phyloP scores from a whole-genome alignment of 106 monocot genomes.

The Dendrobium chrysotoxum region DNA sequence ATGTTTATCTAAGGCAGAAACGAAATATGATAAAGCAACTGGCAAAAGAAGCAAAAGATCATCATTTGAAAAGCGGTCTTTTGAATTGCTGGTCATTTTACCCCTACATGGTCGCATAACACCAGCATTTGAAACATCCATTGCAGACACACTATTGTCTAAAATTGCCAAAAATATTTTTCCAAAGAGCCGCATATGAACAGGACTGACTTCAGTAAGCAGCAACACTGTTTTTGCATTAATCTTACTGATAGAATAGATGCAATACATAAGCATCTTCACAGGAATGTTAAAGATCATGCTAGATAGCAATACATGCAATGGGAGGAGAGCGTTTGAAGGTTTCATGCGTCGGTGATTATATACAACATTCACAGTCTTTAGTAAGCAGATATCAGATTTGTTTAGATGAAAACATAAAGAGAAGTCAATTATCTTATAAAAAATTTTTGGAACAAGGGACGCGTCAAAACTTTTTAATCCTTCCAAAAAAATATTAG shows the following conservation, averaged over 20 bases:
- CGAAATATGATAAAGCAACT: constrained; percentile 58
- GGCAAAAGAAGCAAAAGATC: constrained; percentile 68
- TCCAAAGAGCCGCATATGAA: constrained; percentile 59
- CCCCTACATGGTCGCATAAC: constrained; percentile 4
- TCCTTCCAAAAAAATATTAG: constrained; percentile 24
- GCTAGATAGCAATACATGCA: constrained; percentile 38
- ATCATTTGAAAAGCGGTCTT: constrained; percentile 27
- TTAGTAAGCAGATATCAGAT: constrained; percentile 59
- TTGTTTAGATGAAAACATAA: constrained; percentile 28
- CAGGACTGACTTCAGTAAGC: constrained; percentile 58
- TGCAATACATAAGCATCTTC: constrained; percentile 48
- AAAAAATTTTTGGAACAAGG: constrained; percentile 37
- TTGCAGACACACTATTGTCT: constrained; percentile 22
- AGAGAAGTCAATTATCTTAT: constrained; percentile 47
- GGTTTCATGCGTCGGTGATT: constrained; percentile 21
- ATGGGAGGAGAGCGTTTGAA: constrained; percentile 23
- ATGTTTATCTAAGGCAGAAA: constrained; percentile 12
- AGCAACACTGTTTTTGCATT: constrained; percentile 50
- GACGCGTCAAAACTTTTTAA: constrained; percentile 17
- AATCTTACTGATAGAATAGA: constrained; percentile 47
- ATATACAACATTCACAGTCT: constrained; percentile 34
- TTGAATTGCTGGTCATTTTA: constrained; percentile 7
- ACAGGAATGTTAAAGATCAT: constrained; percentile 47
- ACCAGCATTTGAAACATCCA: constrained; percentile 17
- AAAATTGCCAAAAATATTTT: constrained; percentile 45